Evolutionary conservation across 768 basidiomycete species (phyloP), one percentile per base, ranked within the genome.

Genomic region (Macrolepiota fuliginosa): DNA sequence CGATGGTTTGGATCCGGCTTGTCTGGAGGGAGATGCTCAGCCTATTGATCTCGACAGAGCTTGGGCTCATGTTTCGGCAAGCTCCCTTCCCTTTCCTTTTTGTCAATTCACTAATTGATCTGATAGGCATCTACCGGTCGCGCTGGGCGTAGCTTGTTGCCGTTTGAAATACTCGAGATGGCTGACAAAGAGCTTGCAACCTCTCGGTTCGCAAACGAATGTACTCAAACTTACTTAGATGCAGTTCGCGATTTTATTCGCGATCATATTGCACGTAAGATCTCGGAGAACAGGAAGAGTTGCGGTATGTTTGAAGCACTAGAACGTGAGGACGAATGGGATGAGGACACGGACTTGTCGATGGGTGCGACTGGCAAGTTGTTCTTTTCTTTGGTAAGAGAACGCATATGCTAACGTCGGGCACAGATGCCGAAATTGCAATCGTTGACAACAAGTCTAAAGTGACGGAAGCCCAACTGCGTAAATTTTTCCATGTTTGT

Each of bases 1-100:
- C 68, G 97, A 99, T 71, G 96, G 94, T 54, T 81, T 99, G 36
- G 97, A 99, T 72, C 97, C 97, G 1, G 96, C 94, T 50, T 94
- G 92, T 68, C 81, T 98, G 29, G 97, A 98, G 74, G 96, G 95
- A 39, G 97, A 98, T 67, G 92, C 92, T 9, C 91, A 92, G 65
- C 97, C 97, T 1, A 84, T 98, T 60, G 96, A 97, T 65, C 91
- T 94, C 63, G 82, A 86, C 51, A 83, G 97, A 54, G 89, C 92
- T 27, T 92, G 96, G 89, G 85, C 76, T 39, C 95, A 97, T 76
- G 90, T 94, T 60, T 79, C 80, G 69, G 94, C 92, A 71, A 68
- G 81, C 68, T 17, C 17, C 35, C 3, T 11, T 35, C 15, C 49
- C 17, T 40, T 32, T 17, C 40, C n/a, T 39, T n/a, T 1, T 24